A percentile compares a stretch with the other conserved stretches of the same genome.
Conservation (phyloP, 176 grass and related monocot genomes). For the Guadua angustifolia region DNA sequence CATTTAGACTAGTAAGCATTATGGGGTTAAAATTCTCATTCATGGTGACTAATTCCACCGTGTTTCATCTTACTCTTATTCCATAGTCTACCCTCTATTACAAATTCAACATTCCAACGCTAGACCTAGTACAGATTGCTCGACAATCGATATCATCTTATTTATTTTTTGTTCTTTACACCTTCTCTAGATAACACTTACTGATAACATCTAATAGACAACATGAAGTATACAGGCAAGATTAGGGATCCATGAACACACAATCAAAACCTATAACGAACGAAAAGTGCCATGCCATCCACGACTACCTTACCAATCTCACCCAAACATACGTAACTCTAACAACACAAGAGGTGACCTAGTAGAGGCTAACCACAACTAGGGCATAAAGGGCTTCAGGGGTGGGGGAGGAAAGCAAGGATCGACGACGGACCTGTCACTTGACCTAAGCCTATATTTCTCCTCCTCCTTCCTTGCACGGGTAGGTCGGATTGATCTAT, state of each 20-base stretch:
- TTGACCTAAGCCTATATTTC: background rate
- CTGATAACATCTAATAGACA: background rate
- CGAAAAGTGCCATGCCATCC: background rate
- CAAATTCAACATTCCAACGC: background rate
- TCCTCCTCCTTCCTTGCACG: constrained; percentile 38
- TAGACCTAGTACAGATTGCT: background rate
- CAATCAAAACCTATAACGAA: background rate
- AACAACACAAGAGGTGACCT: background rate
- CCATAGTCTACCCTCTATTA: background rate
- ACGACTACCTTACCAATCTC: background rate
- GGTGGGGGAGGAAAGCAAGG: background rate
- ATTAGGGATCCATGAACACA: background rate
- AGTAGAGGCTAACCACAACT: background rate
- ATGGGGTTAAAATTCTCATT: background rate
- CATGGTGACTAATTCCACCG: background rate
- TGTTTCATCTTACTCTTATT: background rate
- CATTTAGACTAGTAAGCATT: too few species aligned
- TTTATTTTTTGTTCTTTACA: background rate
- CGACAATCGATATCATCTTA: background rate
- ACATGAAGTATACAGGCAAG: background rate
- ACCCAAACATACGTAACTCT: background rate
- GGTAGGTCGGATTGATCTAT: background rate
- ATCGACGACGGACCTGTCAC: constrained; percentile 52
- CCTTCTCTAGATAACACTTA: background rate
- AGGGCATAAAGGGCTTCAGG: background rate